phyloP scores from a whole-genome alignment of 2,329 filamentous ascomycete species.

The Alternaria sp. region DNA sequence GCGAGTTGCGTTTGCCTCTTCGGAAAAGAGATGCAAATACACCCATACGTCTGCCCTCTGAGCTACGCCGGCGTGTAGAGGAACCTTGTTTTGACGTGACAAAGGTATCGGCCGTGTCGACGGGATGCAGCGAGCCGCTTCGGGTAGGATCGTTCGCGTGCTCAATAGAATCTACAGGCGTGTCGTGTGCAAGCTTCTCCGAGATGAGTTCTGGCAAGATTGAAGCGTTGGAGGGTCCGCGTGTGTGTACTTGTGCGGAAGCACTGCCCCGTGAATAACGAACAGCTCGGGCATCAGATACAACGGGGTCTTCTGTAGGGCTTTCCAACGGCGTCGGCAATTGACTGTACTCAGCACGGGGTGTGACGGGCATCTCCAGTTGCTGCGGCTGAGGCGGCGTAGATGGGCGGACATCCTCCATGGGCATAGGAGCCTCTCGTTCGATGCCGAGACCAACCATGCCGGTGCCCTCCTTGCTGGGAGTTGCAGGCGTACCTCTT shows the following conservation, averaged over 20 bases:
- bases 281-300: slow-evolving; percentile 57
- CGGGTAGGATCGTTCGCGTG: slow-evolving; percentile 33
- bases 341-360: slow-evolving; percentile 31
- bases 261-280: slow-evolving; percentile 57
- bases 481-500: slow-evolving; percentile 63
- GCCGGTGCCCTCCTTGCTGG: slow-evolving; percentile 55
- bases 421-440: slow-evolving; percentile 62
- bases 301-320: slow-evolving; percentile 54
- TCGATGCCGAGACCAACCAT: slow-evolving; percentile 62
- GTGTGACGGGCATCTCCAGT: slow-evolving; percentile 27
- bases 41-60: slow-evolving; percentile 44
- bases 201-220: slow-evolving; percentile 58
- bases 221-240: slow-evolving; percentile 60
- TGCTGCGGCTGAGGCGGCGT: slow-evolving; percentile 35
- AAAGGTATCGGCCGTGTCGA: slow-evolving; percentile 40
- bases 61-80: slow-evolving; percentile 39
- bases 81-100: slow-evolving; percentile 32
- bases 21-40: slow-evolving; percentile 68
- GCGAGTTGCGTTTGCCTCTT: slow-evolving; percentile 60
- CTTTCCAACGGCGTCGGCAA: slow-evolving; percentile 49
- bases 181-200: slow-evolving; percentile 45
- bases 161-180: slow-evolving; percentile 53
- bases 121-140: slow-evolving; percentile 42
- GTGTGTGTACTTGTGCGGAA: slow-evolving; percentile 53
- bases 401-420: slow-evolving; percentile 57